Conservation (phyloP, 169 alveolate species). For the Theileria orientalis region DNA sequence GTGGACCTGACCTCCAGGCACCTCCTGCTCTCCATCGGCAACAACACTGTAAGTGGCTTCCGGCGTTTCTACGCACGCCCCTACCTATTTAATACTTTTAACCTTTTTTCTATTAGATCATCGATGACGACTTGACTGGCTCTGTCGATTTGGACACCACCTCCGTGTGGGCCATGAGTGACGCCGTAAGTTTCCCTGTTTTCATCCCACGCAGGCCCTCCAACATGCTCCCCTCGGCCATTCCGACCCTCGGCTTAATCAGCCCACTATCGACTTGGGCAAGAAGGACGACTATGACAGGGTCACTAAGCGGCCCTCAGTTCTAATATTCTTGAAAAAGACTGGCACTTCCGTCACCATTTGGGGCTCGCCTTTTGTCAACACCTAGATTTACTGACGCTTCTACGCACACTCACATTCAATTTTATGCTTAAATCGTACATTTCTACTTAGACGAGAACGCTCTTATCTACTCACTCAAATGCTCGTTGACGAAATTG, state of each 20-base stretch:
- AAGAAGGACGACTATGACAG: conserved; percentile 37
- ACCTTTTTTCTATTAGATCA: background rate
- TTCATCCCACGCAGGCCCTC: conserved; percentile 25
- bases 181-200: conserved; percentile 19
- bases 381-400: conserved; percentile 4
- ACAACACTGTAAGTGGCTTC: conserved; percentile 27
- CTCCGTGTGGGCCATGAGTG: conserved; percentile 63
- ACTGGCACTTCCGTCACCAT: conserved; percentile 15
- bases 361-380: conserved; percentile 66
- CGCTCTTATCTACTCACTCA: too few species aligned
- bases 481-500: too few species aligned
- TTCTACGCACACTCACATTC: too few species aligned
- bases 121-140: conserved; percentile 65
- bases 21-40: conserved; percentile 26
- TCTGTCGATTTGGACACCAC: conserved; percentile 31
- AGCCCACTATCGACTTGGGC: conserved; percentile 11
- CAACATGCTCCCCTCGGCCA: conserved; percentile 32
- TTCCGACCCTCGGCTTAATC: conserved; percentile 24
- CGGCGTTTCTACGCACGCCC: background rate
- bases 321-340: conserved; percentile 41
- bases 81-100: background rate
- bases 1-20: conserved; percentile 31
- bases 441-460: too few species aligned
- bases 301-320: conserved; percentile 28
- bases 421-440: background rate